phyloP scores from a whole-genome alignment of 1,284 basidiomycete species.

The Sanghuangporus sanghuang region DNA sequence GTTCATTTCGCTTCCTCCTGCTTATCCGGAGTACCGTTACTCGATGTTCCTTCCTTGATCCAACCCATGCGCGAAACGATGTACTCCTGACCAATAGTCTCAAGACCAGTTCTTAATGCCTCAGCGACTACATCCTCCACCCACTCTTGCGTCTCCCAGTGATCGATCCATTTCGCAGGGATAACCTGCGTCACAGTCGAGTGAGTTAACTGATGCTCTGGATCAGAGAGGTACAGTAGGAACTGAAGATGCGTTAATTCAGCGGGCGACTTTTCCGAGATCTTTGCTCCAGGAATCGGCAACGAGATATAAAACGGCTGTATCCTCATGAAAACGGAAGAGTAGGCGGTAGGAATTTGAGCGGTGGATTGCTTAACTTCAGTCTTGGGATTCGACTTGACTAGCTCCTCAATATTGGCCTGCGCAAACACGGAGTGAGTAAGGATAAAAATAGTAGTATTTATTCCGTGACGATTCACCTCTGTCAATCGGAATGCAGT shows the following conservation, averaged over 20 bases:
- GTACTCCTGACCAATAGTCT: constrained; percentile 87
- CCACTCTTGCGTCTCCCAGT: constrained; percentile 94
- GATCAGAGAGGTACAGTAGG: constrained; percentile 79
- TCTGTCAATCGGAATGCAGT: constrained; percentile 78
- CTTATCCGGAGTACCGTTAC: constrained; percentile 21
- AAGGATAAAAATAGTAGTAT: neutral
- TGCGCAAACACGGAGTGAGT: constrained; percentile 26
- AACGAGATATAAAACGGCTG: constrained; percentile 78
- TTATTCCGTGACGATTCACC: constrained; percentile 34
- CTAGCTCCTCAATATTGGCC: constrained; percentile 76
- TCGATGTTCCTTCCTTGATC: constrained; percentile 32
- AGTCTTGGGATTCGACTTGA: constrained; percentile 53
- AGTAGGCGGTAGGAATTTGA: constrained; percentile 78
- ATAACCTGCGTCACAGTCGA: constrained; percentile 78
- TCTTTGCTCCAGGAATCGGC: constrained; percentile 31
- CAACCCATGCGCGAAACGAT: constrained; percentile 79
- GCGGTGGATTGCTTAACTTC: constrained; percentile 35
- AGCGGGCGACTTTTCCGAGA: constrained; percentile 21
- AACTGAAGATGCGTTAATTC: constrained; percentile 70
- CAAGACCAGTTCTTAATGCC: constrained; percentile 72
- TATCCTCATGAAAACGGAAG: constrained; percentile 89
- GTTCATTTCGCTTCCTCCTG: constrained; percentile 10
- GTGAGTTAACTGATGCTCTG: constrained; percentile 70
- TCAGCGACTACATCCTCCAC: constrained; percentile 92
- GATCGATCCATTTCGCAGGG: constrained; percentile 75